These are phyloP conservation scores for Polyplosphaeria fusca DNA, from an alignment of 495 filamentous ascomycete genomes.

Conservation along the genomic window DNA sequence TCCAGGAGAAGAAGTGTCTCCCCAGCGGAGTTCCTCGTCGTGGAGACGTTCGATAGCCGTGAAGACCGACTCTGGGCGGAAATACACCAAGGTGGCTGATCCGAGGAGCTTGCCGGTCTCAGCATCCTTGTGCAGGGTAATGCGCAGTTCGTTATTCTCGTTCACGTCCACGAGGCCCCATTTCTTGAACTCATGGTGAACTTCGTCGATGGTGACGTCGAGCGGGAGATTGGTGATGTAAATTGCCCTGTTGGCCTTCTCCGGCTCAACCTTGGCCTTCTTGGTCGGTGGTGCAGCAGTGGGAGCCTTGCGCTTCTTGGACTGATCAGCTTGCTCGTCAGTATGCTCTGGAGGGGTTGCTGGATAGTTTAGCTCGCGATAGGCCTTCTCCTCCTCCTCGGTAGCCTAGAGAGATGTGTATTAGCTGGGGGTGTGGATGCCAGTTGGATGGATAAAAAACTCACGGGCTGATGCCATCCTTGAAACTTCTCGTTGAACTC, in stretches of 20 bases:
- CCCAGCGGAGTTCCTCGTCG: slow-evolving; percentile 77
- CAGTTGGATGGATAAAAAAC: too few relatives aligned
- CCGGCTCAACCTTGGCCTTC: slow-evolving; percentile 51
- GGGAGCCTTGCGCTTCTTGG: slow-evolving; percentile 8
- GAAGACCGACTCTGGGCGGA: slow-evolving; percentile 84
- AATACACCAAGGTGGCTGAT: slow-evolving; percentile 88
- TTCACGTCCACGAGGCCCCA: slow-evolving; percentile 92
- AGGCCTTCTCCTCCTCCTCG: too few relatives aligned
- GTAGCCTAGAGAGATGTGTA: too few relatives aligned
- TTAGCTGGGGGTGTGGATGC: too few relatives aligned
- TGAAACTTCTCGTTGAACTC: slow-evolving; percentile 69
- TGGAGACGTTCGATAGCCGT: slow-evolving; percentile 90
- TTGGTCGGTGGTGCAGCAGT: slow-evolving; percentile 36
- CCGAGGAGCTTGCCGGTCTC: slow-evolving; percentile 84
- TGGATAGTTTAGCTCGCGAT: too few relatives aligned
- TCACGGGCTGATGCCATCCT: slow-evolving; percentile 68
- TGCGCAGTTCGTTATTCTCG: slow-evolving; percentile 80
- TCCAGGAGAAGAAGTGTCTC: slow-evolving; percentile 51
- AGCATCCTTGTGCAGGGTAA: slow-evolving; percentile 91
- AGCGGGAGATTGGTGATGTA: slow-evolving; percentile 82
- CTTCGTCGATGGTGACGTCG: slow-evolving; percentile 74
- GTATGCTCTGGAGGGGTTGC: too few relatives aligned
- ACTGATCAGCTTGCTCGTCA: background rate
- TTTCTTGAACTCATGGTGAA: slow-evolving; percentile 75
- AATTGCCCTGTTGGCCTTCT: slow-evolving; percentile 71